A percentile compares a stretch with the other conserved stretches of the same genome.
These are phyloP conservation scores for Sutorius eximius DNA, from an alignment of 1,284 basidiomycete species.

Conservation along the genomic window DNA sequence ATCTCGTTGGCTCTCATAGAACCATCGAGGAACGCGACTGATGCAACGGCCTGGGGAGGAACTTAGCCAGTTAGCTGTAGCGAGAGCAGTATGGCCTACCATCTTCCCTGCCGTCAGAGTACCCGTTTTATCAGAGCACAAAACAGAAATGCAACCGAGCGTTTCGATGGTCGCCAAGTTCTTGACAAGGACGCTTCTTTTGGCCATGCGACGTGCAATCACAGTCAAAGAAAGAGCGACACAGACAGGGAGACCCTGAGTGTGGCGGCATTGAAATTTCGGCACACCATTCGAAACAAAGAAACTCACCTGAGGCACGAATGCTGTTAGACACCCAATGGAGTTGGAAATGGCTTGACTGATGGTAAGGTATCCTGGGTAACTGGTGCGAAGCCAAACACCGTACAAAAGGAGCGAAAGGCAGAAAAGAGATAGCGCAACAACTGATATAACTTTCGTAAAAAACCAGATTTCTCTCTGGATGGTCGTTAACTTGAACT, in stretches of 20 bases:
- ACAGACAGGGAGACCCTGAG: conserved; percentile 46
- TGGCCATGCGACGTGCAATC: conserved; percentile 51
- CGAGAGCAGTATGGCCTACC: conserved; percentile 17
- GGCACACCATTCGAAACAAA: neutral
- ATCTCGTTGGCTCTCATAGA: conserved; percentile 33
- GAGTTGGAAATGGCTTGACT: conserved; percentile 46
- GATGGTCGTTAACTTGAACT: conserved; percentile 49
- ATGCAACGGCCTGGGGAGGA: conserved; percentile 40
- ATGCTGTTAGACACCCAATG: conserved; percentile 50
- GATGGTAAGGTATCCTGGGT: conserved; percentile 40
- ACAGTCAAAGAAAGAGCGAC: conserved; percentile 53
- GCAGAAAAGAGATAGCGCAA: conserved; percentile 43
- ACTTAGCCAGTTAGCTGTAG: neutral
- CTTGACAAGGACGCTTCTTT: conserved; percentile 57
- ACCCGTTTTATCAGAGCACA: conserved; percentile 59
- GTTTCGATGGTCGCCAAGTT: conserved; percentile 61
- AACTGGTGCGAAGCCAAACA: conserved; percentile 44
- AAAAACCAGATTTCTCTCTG: conserved; percentile 52
- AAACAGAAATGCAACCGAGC: conserved; percentile 56
- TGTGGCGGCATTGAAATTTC: neutral
- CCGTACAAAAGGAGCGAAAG: conserved; percentile 45
- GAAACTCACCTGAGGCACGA: conserved; percentile 46
- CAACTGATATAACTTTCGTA: conserved; percentile 44
- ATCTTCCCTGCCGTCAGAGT: conserved; percentile 47
- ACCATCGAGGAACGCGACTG: conserved; percentile 43